Base-by-base conservation (phyloP, 192 early-diverging fungal genomes). In the Backusella westeae region DNA sequence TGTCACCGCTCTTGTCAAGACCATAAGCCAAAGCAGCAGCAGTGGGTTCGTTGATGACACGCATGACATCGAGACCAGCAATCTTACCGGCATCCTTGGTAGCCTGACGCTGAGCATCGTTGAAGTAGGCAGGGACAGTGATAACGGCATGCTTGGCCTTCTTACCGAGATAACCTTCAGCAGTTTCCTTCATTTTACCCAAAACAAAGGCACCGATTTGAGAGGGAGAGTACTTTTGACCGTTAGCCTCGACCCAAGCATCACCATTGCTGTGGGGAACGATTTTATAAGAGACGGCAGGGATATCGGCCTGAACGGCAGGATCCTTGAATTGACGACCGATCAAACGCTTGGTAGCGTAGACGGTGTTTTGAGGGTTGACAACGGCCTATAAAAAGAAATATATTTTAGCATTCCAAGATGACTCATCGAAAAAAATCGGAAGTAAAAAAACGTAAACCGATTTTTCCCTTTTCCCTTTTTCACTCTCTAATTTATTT, bases 181-280 rank as follows among this genome's bases (percentile, higher is more conserved):
- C 96, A 32, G 96, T 98, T 80, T 99, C 98, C 90, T 98, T 98
- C 97, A 99, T 96, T 88, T 99, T 99, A 79, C 92, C 90, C n/a
- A 98, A 89, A n/a, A 98, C 89, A 82, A 97, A 98, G 35, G 90
- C 98, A 78, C 97, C 96, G 67, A 99, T 94, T 87, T 99, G 97
- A 0, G 95, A 87, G 6, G 98, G 98, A 73, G 93, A 95, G 90
- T 98, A 99, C 83, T 88, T 93, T 84, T 99, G 96, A 19, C 95
- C 98, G 71, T 93, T 89, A 15, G 95, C 91, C 83, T 97, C 95
- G 14, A 99, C 91, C 97, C 97, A 98, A n/a, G 96, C 98, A 82
- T 99, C 97, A 21, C 96, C 96, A 86, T 99, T 99, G 76, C 80
- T 88, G 85, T 98, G 96, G 74, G 91, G 89, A 46, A 99, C 86